Percentiles rank a stretch among this genome's conserved stretches.
phyloP scores from a whole-genome alignment of 768 basidiomycete genomes.

The Nidularia sp. region DNA sequence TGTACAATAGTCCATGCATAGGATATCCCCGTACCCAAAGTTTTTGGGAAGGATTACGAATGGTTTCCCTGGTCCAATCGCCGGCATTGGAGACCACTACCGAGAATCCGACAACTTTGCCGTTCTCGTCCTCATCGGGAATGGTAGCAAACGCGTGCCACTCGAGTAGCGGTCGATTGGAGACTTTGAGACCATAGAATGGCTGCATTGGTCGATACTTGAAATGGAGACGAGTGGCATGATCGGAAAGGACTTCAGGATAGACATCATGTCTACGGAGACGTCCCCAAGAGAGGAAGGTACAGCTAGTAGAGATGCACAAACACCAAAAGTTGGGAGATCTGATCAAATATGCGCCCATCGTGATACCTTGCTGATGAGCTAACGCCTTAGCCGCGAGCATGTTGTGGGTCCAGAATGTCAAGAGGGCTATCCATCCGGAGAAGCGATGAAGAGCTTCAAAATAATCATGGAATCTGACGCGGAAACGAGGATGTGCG shows the following conservation, averaged over 20 bases:
- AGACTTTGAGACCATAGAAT: conserved; percentile 27
- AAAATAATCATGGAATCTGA: conserved; percentile 49
- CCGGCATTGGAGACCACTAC: conserved; percentile 52
- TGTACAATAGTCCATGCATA: conserved; percentile 44
- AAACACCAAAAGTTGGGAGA: conserved; percentile 47
- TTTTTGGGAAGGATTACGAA: conserved; percentile 43
- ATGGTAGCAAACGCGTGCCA: conserved; percentile 50
- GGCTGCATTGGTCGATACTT: conserved; percentile 37
- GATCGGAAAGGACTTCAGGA: conserved; percentile 46
- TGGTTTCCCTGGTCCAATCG: conserved; percentile 50
- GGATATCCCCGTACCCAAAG: conserved; percentile 55
- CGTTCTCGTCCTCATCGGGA: conserved; percentile 26
- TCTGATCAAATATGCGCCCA: conserved; percentile 38
- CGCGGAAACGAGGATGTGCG: conserved; percentile 44
- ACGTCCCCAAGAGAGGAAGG: conserved; percentile 49
- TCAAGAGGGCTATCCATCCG: conserved; percentile 45
- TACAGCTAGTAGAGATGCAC: conserved; percentile 26
- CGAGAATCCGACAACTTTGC: conserved; percentile 38
- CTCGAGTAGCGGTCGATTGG: conserved; percentile 36
- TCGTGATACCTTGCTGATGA: conserved; percentile 22
- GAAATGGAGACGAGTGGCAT: conserved; percentile 52
- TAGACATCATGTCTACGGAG: conserved; percentile 43
- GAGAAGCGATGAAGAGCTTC: conserved; percentile 53
- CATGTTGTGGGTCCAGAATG: conserved; percentile 44
- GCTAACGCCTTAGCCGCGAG: conserved; percentile 28